Evolutionary conservation across 768 basidiomycete genomes (phyloP).

Genomic region (Paxillus involutus): DNA sequence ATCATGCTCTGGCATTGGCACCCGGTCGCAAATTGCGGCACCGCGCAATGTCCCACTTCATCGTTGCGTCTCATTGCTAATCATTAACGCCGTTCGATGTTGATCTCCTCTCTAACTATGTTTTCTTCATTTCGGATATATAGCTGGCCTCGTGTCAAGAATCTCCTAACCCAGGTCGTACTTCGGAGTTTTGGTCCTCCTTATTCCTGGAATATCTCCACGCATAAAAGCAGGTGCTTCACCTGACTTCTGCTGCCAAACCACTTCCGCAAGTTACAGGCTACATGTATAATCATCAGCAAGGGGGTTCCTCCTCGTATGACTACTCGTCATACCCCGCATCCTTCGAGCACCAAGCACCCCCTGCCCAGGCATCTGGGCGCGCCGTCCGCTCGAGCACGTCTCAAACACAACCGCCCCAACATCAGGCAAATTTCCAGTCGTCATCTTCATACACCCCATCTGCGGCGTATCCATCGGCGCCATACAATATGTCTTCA

Average conservation of each 20-base stretch:
- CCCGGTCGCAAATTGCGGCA: conserved; percentile 24
- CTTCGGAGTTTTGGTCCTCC: conserved; percentile 28
- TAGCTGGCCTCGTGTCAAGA: conserved; percentile 34
- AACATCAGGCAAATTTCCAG: conserved; percentile 26
- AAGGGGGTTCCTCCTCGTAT: conserved; percentile 44
- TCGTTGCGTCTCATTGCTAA: conserved; percentile 30
- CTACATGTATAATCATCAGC: conserved; percentile 55
- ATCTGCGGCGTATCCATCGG: conserved; percentile 28
- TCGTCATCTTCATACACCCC: conserved; percentile 29
- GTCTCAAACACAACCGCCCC: conserved; percentile 33
- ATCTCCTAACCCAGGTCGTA: conserved; percentile 30
- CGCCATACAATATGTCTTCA: conserved; percentile 28
- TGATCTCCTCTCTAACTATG: conserved; percentile 34
- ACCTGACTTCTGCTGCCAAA: conserved; percentile 16
- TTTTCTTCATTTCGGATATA: conserved; percentile 36
- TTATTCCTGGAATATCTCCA: conserved; percentile 27
- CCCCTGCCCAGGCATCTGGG: conserved; percentile 29
- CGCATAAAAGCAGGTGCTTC: conserved; percentile 29
- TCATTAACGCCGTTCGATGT: conserved; percentile 33
- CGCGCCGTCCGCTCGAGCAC: conserved; percentile 30
- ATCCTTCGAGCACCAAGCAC: conserved; percentile 24
- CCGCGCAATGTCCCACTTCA: conserved; percentile 25
- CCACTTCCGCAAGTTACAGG: conserved; percentile 51
- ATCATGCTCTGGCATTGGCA: background rate
- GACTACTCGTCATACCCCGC: conserved; percentile 48